Base-by-base conservation (phyloP, 2,329 filamentous ascomycete genomes). In the Botrytis cinerea region DNA sequence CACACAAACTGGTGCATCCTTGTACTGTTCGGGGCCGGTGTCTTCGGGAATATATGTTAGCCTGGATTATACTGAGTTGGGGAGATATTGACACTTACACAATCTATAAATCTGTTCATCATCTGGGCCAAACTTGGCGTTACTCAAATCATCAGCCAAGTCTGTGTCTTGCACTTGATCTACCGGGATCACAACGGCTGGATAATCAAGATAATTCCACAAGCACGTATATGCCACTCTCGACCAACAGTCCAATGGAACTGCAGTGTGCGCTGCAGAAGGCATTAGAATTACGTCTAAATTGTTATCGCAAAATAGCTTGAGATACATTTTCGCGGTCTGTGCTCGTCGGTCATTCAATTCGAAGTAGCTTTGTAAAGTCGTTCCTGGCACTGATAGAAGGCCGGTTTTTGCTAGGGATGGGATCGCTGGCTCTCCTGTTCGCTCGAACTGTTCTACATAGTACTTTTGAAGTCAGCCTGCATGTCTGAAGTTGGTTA, bases 201-300 rank as follows among this genome's bases (percentile, higher is more conserved):
- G 62, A 6, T 64, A 64, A 22, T 64, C 62, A 40, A 64, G 82
- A 70, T 88, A 75, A 77, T 89, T 89, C 87, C 86, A 90, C 74
- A 87, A 83, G 25, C 83, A 83, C 0, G 87, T 89, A 76, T 90
- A 90, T 46, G 62, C 62, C 6, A 40, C 62, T 8, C 5, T 28
- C 2, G 62, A 40, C 62, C 62, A 64, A 80, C 62, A 85, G 71
- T 82, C 79, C 45, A 77, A 76, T 81, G 61, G 83, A 81, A 86
- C 83, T 1, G 87, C 87, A 1, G 84, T 84, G 9, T 87, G 85
- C 1, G 86, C 85, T 2, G 84, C 84, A 1, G 83, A 83, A 5
- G 87, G 87, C 73, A 85, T 87, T 0, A 89, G 80, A 28, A 89
- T 83, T 16, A 85, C 84, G 80, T 90, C 87, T 7, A 86, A 80